Evolutionary conservation across 768 basidiomycete species (phyloP), one percentile per base, ranked within the genome.

Genomic region (Collybia mongolica): DNA sequence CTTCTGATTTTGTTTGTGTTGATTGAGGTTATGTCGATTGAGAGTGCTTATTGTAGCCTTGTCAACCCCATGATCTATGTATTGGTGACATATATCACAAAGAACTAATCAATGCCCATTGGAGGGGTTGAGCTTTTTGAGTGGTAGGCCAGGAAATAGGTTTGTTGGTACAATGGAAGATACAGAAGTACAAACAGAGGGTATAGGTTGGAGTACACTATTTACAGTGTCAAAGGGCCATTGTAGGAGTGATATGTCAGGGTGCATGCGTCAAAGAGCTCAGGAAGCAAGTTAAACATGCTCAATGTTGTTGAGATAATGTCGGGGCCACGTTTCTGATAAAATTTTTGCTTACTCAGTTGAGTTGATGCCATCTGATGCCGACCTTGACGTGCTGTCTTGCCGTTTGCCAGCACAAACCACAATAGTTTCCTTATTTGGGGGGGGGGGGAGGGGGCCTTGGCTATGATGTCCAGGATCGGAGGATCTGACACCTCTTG

Each of bases 71-170:
- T 48, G 47, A 48, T 48, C 39, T 3, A 48, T 28, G 39, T 48
- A 48, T 40, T 37, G 6, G 20, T 48, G 47, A 18, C 47, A 48
- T 23, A 39, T n/a, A 6, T 20, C 38, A 29, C 47, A 48, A n/a
- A 48, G 26, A 9, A 48, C 47, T 7, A 48, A 24, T 24, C 47
- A 36, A 18, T 48, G 20, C 11, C 47, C 47, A n/a, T 15, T 48
- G 26, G 36, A 40, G 14, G 38, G 2, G 26, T 48, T 39, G 26
- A 39, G 5, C 18, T 48, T 26, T 7, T 26, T 7, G 24, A 26
- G 24, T 26, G 24, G 24, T 26, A 26, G 7, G 24, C 24, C 24
- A 26, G 24, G n/a, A n/a, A n/a, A 26, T 7, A 4, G 24, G 3
- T 3, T 26, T 26, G 24, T 7, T 4, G 24, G 24, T 26, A 7